These are phyloP conservation scores for Pichia thaimueangensis DNA, from an alignment of 805 yeast genomes.

Conservation along the genomic window DNA sequence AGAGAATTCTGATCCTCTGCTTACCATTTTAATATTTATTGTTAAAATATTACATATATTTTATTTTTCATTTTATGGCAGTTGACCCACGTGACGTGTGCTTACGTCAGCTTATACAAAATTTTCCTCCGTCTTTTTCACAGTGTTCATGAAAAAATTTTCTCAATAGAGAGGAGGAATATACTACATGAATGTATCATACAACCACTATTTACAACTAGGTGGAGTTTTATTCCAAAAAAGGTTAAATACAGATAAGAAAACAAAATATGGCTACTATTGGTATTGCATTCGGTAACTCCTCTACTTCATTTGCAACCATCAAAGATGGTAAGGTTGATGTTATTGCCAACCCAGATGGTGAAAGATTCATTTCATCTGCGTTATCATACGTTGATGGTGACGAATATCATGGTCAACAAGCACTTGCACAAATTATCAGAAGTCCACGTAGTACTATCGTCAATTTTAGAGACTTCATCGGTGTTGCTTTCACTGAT, in stretches of 20 bases:
- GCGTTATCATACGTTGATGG: constrained; percentile 85
- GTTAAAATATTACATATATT: too few relatives aligned
- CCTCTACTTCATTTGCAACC: constrained; percentile 89
- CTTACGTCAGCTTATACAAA: too few relatives aligned
- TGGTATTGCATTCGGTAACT: constrained; percentile 96
- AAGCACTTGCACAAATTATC: constrained; percentile 85
- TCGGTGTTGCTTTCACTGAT: constrained; percentile 68
- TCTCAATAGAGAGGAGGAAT: too few relatives aligned
- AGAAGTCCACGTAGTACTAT: constrained; percentile 87
- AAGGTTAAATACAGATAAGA: neutral
- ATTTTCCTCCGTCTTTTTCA: too few relatives aligned
- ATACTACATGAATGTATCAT: too few relatives aligned
- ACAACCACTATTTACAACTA: too few relatives aligned
- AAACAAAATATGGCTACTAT: constrained; percentile 48
- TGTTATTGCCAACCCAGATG: constrained; percentile 98
- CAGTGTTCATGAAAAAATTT: too few relatives aligned
- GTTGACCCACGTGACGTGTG: too few relatives aligned
- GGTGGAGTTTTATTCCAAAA: neutral
- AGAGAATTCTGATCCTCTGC: too few relatives aligned
- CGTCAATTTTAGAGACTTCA: constrained; percentile 86
- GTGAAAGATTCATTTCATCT: constrained; percentile 95
- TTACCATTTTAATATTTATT: too few relatives aligned
- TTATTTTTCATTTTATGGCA: too few relatives aligned
- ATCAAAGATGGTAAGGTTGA: constrained; percentile 89
- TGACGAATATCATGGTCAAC: constrained; percentile 96